phyloP scores from a whole-genome alignment of 495 filamentous ascomycete genomes.

The Penicillium simplicissimum region DNA sequence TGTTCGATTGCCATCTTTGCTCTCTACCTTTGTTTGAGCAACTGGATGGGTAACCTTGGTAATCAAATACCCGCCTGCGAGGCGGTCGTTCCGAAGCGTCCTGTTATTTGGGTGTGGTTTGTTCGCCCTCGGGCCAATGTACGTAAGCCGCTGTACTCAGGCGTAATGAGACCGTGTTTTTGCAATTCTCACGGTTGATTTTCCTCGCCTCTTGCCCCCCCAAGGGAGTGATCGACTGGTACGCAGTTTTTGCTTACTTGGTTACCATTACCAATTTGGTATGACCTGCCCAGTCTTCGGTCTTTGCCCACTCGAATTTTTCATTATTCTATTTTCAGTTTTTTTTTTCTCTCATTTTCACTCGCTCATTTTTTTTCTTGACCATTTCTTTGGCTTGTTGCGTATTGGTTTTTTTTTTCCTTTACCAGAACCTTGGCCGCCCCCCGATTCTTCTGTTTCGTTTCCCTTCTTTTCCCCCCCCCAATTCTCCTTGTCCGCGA shows the following conservation, averaged over 20 bases:
- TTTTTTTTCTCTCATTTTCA: conserved; percentile 21
- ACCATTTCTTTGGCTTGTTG: background rate
- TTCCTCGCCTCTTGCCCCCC: conserved; percentile 35
- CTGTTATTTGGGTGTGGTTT: conserved; percentile 5
- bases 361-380: conserved; percentile 32
- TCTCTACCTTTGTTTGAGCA: no score
- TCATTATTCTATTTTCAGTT: conserved; percentile 25
- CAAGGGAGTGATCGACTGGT: conserved; percentile 8
- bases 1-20: background rate
- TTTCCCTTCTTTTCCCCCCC: conserved; percentile 33
- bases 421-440: conserved; percentile 32
- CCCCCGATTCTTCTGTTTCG: conserved; percentile 24
- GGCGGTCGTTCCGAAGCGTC: background rate
- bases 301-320: conserved; percentile 28
- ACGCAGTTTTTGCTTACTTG: background rate
- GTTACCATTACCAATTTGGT: background rate
- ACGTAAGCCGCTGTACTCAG: background rate
- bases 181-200: conserved; percentile 12
- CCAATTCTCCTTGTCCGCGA: conserved; percentile 15
- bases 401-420: conserved; percentile 17
- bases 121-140: background rate
- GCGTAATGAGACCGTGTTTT: background rate
- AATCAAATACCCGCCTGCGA: conserved; percentile 6
- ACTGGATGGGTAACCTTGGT: conserved; percentile 8
- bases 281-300: conserved; percentile 17